Percentiles rank a stretch among this genome's conserved stretches.
Evolutionary conservation across 2,329 filamentous ascomycete species (phyloP).

Genomic region (Curvularia sp.): DNA sequence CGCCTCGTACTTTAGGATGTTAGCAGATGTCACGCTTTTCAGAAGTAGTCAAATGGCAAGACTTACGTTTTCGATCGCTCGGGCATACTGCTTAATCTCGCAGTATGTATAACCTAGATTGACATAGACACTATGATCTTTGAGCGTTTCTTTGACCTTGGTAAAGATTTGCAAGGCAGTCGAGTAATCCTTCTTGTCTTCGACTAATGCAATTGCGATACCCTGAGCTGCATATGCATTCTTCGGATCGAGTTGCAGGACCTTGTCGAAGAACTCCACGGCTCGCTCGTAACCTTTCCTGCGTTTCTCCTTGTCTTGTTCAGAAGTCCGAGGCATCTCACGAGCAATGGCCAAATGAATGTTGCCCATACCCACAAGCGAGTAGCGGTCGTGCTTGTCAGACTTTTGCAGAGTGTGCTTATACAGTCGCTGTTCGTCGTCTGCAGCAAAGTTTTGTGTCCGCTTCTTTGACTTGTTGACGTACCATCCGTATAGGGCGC

Average conservation of each 20-base stretch:
- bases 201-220: slow-evolving; percentile 89
- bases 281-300: slow-evolving; percentile 86
- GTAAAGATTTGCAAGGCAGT: slow-evolving; percentile 85
- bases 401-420: slow-evolving; percentile 89
- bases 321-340: slow-evolving; percentile 91
- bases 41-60: neutral
- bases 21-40: slow-evolving; percentile 10
- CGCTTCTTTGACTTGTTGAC: slow-evolving; percentile 87
- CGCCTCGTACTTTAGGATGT: slow-evolving; percentile 71
- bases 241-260: slow-evolving; percentile 88
- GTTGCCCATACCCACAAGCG: slow-evolving; percentile 96
- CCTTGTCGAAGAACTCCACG: slow-evolving; percentile 98
- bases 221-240: slow-evolving; percentile 98
- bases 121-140: slow-evolving; percentile 85
- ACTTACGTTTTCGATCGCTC: slow-evolving; percentile 81
- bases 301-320: slow-evolving; percentile 89
- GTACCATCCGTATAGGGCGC: slow-evolving; percentile 94
- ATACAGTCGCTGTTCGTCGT: slow-evolving; percentile 90
- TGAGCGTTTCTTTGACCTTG: slow-evolving; percentile 87
- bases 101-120: slow-evolving; percentile 94
- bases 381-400: slow-evolving; percentile 98
- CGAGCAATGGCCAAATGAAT: slow-evolving; percentile 85
- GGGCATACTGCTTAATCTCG: slow-evolving; percentile 86
- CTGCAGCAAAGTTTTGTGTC: slow-evolving; percentile 80
- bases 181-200: slow-evolving; percentile 90